phyloP scores from a whole-genome alignment of 75 land plant species.

The Adiantum capillusveneris region DNA sequence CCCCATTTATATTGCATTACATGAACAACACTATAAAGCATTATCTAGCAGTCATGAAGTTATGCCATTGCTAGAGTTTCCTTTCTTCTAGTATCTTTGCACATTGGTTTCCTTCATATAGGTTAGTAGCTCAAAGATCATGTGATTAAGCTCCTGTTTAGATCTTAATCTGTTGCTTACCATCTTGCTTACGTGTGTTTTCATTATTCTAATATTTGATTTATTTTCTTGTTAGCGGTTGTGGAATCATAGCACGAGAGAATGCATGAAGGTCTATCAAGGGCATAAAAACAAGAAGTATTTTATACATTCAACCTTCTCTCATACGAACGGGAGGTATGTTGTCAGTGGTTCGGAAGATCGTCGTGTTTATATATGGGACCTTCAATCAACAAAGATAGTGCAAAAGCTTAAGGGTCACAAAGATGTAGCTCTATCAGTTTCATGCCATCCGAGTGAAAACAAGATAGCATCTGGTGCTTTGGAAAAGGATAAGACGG shows the following conservation, averaged over 20 bases:
- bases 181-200: neutral
- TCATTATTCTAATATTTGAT: neutral
- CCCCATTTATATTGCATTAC: too few relatives aligned
- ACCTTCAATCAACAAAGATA: conserved; percentile 61
- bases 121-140: too few relatives aligned
- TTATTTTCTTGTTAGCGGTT: conserved; percentile 58
- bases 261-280: conserved; percentile 73
- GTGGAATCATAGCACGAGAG: conserved; percentile 68
- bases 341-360: conserved; percentile 95
- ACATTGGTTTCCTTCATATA: too few relatives aligned
- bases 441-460: conserved; percentile 73
- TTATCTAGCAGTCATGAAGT: too few relatives aligned
- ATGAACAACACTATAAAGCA: too few relatives aligned
- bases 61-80: too few relatives aligned
- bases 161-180: too few relatives aligned
- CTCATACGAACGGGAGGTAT: conserved; percentile 81
- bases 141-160: too few relatives aligned
- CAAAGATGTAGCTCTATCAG: conserved; percentile 72
- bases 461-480: conserved; percentile 92
- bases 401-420: conserved; percentile 90
- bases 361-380: conserved; percentile 74
- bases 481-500: conserved; percentile 64
- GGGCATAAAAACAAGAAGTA: conserved; percentile 75
- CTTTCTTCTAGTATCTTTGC: too few relatives aligned
- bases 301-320: conserved; percentile 81